A percentile compares a stretch with the other conserved stretches of the same genome.
phyloP scores from a whole-genome alignment of 1,139 yeast genomes.

The Pichia sp. region DNA sequence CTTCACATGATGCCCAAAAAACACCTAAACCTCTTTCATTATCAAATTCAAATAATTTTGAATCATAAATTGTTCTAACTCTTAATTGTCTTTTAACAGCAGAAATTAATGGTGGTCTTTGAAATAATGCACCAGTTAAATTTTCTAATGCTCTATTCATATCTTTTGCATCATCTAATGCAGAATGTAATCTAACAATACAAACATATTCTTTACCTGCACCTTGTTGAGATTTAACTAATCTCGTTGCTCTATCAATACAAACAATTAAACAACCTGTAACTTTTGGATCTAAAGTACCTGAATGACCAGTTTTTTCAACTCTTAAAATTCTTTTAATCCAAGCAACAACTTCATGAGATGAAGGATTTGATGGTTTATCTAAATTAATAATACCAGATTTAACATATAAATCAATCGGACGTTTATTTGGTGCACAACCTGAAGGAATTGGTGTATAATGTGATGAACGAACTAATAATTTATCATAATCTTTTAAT shows the following conservation, averaged over 20 bases:
- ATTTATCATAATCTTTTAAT: conserved; percentile 88
- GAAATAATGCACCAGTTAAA: conserved; percentile 96
- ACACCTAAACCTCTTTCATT: conserved; percentile 96
- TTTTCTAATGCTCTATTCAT: conserved; percentile 85
- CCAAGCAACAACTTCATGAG: conserved; percentile 99
- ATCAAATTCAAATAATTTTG: conserved; percentile 92
- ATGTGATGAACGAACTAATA: conserved; percentile 91
- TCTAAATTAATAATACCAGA: conserved; percentile 96
- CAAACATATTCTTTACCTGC: conserved; percentile 99
- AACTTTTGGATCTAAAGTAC: conserved; percentile 98
- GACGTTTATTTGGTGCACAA: conserved; percentile 90
- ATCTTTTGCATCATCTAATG: conserved; percentile 84
- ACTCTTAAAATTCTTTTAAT: conserved; percentile 90
- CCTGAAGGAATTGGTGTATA: conserved; percentile 97
- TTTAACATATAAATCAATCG: conserved; percentile 78
- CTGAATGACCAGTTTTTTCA: conserved; percentile 98
- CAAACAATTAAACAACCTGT: conserved; percentile 97
- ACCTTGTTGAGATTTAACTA: conserved; percentile 98
- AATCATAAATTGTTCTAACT: conserved; percentile 96
- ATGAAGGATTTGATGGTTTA: conserved; percentile 96
- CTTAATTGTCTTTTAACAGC: conserved; percentile 99
- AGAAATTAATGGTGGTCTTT: conserved; percentile 97
- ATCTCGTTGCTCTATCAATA: conserved; percentile 95
- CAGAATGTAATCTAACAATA: conserved; percentile 92
- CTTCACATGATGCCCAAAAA: conserved; percentile 99